These are phyloP conservation scores for Tetrahymena malaccensis DNA, from an alignment of 73 alveolate species.

Conservation along the genomic window DNA sequence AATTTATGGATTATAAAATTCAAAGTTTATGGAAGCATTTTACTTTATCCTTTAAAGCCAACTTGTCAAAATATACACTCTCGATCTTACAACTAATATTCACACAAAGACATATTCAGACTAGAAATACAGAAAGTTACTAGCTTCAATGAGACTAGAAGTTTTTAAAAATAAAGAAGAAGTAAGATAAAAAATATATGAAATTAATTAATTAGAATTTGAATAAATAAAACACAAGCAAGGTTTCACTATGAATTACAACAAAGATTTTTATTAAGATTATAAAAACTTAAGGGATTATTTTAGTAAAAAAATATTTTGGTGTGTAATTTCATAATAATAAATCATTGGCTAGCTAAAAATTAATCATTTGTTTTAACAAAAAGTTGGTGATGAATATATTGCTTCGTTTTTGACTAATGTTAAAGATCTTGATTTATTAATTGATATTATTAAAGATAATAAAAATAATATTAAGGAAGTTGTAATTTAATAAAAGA, in stretches of 20 bases:
- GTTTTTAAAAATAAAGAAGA: not conserved
- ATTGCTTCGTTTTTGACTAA: not conserved
- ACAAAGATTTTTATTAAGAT: too few relatives aligned
- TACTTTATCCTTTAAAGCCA: not conserved
- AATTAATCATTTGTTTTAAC: too few relatives aligned
- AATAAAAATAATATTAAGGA: too few relatives aligned
- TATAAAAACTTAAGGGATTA: too few relatives aligned
- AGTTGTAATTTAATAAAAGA: too few relatives aligned
- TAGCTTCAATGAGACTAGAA: not conserved
- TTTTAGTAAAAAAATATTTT: too few relatives aligned
- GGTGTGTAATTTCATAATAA: not conserved
- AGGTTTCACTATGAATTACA: not conserved
- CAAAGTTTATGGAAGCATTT: not conserved
- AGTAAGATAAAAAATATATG: not conserved
- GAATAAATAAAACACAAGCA: not conserved
- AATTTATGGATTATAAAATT: not conserved
- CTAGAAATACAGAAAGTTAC: not conserved
- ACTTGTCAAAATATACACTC: not conserved
- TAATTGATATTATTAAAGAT: too few relatives aligned
- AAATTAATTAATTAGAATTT: too few relatives aligned
- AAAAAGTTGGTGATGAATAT: not conserved
- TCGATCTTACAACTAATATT: not conserved
- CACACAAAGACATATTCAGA: not conserved
- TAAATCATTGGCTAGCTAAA: too few relatives aligned
- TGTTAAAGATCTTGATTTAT: too few relatives aligned